Evolutionary conservation across 257 asterid species (phyloP).

Genomic region (Eustoma russellianum): DNA sequence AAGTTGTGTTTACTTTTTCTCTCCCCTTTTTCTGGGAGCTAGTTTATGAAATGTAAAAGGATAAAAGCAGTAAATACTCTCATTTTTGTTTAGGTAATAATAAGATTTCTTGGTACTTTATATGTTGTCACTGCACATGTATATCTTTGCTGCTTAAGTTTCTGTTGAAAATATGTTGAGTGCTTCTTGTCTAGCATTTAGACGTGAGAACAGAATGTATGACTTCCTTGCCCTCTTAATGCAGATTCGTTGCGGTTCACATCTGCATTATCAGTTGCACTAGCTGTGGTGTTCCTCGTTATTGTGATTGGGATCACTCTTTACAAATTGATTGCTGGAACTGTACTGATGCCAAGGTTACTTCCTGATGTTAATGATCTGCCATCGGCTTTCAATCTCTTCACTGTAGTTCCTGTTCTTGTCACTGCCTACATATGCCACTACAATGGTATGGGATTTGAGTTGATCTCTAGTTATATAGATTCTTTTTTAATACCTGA

Average conservation of each 20-base stretch:
- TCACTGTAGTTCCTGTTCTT: constrained; percentile 88
- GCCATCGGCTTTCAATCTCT: constrained; percentile 65
- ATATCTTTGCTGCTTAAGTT: too few species aligned
- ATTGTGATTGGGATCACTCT: constrained; percentile 71
- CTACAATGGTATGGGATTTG: constrained; percentile 60
- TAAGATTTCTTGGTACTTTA: too few species aligned
- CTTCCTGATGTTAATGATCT: constrained; percentile 60
- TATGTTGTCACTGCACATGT: too few species aligned
- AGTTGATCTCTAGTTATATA: background rate
- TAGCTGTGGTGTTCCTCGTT: constrained; percentile 90
- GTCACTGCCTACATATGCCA: constrained; percentile 99
- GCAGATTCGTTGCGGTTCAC: constrained; percentile 97
- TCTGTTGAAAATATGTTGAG: too few species aligned
- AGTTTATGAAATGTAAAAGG: too few species aligned
- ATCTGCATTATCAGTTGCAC: constrained; percentile 89
- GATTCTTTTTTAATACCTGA: background rate
- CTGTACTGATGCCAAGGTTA: constrained; percentile 66
- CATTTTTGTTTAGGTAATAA: too few species aligned
- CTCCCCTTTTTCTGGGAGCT: too few species aligned
- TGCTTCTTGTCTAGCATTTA: too few species aligned
- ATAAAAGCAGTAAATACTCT: too few species aligned
- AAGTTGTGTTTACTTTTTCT: too few species aligned
- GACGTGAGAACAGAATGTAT: background rate
- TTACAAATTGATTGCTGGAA: constrained; percentile 67
- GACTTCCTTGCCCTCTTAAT: constrained; percentile 18